Conservation (phyloP, 2,329 filamentous ascomycete species). For the Stylonectria norvegica region DNA sequence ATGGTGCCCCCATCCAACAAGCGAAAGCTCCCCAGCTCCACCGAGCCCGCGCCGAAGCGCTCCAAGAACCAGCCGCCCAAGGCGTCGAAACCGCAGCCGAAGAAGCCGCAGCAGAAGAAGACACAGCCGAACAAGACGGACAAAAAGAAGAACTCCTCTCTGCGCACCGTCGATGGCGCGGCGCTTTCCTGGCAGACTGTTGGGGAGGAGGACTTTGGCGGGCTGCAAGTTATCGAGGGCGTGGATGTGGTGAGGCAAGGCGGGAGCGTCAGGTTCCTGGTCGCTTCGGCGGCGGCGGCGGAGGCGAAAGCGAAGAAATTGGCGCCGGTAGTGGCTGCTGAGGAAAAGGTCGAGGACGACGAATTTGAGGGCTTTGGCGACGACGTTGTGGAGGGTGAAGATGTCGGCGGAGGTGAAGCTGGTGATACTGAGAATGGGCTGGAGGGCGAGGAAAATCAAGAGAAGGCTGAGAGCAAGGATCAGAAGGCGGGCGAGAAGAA, state of each 20-base stretch:
- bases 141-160: constrained; percentile 28
- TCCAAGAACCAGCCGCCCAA: constrained; percentile 30
- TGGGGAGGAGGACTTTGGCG: constrained; percentile 92
- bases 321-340: constrained; percentile 14
- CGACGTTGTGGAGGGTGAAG: constrained; percentile 31
- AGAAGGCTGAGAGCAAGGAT: constrained; percentile 30
- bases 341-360: constrained; percentile 40
- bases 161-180: constrained; percentile 40
- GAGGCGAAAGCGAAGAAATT: constrained; percentile 14
- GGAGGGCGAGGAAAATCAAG: constrained; percentile 28
- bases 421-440: constrained; percentile 29
- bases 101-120: constrained; percentile 17
- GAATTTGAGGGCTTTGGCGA: constrained; percentile 67
- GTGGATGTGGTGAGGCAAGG: constrained; percentile 77
- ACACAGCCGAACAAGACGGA: constrained; percentile 19
- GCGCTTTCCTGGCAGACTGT: constrained; percentile 66
- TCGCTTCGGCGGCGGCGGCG: constrained; percentile 25
- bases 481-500: constrained; percentile 23
- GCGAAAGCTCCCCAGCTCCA: constrained; percentile 36
- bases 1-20: constrained; percentile 36
- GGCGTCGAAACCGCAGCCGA: too few relatives aligned
- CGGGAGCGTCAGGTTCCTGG: constrained; percentile 55
- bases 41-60: constrained; percentile 36
- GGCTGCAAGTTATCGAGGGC: constrained; percentile 85
- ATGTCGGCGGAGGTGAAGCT: constrained; percentile 33